A percentile compares a stretch with the other conserved stretches of the same genome.
Conservation (phyloP, 805 yeast genomes). For the Dipodascopsis uninucleata region DNA sequence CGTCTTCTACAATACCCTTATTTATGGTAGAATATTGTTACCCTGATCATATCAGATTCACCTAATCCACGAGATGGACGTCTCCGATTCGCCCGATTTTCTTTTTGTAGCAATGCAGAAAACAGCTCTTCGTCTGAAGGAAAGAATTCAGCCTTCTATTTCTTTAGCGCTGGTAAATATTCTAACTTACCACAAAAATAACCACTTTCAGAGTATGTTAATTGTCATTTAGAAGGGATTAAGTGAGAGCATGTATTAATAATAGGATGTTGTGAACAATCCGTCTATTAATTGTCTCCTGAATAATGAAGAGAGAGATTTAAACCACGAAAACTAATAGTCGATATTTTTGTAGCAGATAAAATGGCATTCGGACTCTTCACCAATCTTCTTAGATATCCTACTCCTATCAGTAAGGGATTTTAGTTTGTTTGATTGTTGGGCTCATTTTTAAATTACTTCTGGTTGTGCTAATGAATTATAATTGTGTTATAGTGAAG, state of each 20-base stretch:
- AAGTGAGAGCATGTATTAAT: background rate
- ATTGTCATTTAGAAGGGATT: background rate
- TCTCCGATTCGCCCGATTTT: too few species aligned
- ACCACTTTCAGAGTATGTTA: background rate
- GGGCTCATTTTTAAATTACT: constrained; percentile 1
- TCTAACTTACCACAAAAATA: too few species aligned
- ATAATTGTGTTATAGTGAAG: constrained; percentile 43
- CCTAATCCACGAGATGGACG: too few species aligned
- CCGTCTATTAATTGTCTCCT: background rate
- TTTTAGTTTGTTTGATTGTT: background rate
- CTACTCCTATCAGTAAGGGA: constrained; percentile 33
- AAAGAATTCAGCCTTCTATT: too few species aligned
- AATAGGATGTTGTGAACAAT: background rate
- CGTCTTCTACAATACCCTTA: too few species aligned
- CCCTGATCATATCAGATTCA: too few species aligned
- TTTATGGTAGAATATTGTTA: too few species aligned
- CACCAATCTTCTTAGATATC: too few species aligned
- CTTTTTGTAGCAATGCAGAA: too few species aligned
- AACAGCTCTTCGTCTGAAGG: constrained; percentile 11
- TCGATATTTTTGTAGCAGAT: constrained; percentile 16
- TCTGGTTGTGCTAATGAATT: background rate
- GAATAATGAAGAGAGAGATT: background rate
- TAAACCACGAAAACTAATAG: background rate
- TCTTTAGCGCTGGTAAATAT: too few species aligned
- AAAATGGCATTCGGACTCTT: too few species aligned